These are phyloP conservation scores for Cladorrhinum samala DNA, from an alignment of 495 filamentous ascomycete species.

Conservation along the genomic window DNA sequence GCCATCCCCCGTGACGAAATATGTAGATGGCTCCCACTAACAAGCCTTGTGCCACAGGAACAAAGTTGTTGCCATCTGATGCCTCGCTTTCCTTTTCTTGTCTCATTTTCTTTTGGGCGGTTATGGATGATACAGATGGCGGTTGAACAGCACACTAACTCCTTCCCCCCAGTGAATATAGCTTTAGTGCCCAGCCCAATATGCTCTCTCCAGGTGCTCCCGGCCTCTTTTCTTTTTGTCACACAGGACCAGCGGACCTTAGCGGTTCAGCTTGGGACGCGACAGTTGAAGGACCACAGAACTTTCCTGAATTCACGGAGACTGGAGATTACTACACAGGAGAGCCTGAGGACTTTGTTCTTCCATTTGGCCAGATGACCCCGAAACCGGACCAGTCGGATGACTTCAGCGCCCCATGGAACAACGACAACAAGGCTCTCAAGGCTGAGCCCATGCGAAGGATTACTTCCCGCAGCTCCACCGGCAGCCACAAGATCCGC, in stretches of 20 bases:
- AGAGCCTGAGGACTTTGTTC: slow-evolving; percentile 43
- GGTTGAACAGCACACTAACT: slow-evolving; percentile 47
- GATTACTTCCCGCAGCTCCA: slow-evolving; percentile 41
- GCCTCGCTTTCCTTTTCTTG: slow-evolving; percentile 28
- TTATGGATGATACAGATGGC: slow-evolving; percentile 15
- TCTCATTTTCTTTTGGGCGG: slow-evolving; percentile 20
- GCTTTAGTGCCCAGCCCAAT: slow-evolving; percentile 38
- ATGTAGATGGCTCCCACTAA: slow-evolving; percentile 15
- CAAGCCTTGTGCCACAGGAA: slow-evolving; percentile 32
- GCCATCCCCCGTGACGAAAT: slow-evolving; percentile 14
- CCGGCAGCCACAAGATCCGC: slow-evolving; percentile 43
- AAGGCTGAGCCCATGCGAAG: slow-evolving; percentile 44
- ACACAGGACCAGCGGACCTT: slow-evolving; percentile 48
- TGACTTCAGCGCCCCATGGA: slow-evolving; percentile 42
- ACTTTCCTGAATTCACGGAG: slow-evolving; percentile 39
- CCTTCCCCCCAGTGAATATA: slow-evolving; percentile 43
- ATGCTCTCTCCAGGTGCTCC: slow-evolving; percentile 43
- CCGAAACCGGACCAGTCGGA: slow-evolving; percentile 44
- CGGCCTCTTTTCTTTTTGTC: slow-evolving; percentile 49
- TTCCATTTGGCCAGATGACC: slow-evolving; percentile 44
- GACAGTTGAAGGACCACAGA: slow-evolving; percentile 48
- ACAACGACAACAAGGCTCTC: slow-evolving; percentile 30
- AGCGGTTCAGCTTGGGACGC: slow-evolving; percentile 45
- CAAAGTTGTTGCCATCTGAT: slow-evolving; percentile 45
- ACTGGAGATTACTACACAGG: slow-evolving; percentile 31